Evolutionary conservation across 805 yeast species (phyloP), one percentile per base, ranked within the genome.

Genomic region (Barnettozyma vustinii): DNA sequence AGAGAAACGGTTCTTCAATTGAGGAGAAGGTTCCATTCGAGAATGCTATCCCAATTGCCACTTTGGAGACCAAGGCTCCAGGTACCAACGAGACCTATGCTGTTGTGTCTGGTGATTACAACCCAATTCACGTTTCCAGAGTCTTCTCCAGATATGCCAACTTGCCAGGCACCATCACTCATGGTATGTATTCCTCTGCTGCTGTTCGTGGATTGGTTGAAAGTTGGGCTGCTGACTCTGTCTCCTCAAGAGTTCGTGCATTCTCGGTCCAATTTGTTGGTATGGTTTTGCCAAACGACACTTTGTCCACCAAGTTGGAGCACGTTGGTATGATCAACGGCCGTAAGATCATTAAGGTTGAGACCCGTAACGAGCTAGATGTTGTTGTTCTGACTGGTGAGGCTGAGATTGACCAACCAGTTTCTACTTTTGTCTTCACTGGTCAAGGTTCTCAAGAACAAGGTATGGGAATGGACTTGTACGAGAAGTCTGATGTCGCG

Each of bases 381-480:
- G 91, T 81, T 50, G 79, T 78, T 52, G 99, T 94, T 19, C 76
- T 94, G 60, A 68, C 77, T 47, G 99, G 98, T 73, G 96, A 89
- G 74, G 99, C 99, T 49, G 99, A 94, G 75, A 91, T 95, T 63
- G 98, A 94, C 61, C 99, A 94, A 74, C 99, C 99, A 32, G 86
- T 84, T 47, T 87, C 98, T 40, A 86, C 99, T 19, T 94, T 87
- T 68, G 96, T 94, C 50, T 94, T 95, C 74, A 94, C 99, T 56
- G 99, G 99, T 66, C 99, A 94, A 77, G 99, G 99, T 70, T 92
- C 99, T 52, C 99, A 94, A 73, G 99, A 95, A 71, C 99, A 95
- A 76, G 97, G 97, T 68, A 94, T 94, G 99, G 99, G 99, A 78
- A 94, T 94, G 99, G 99, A 94, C 70, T 79, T 94, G 66, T 94